These are phyloP conservation scores for Oropetium thomaeum DNA, from an alignment of 176 grass and related monocot genomes.

Conservation along the genomic window DNA sequence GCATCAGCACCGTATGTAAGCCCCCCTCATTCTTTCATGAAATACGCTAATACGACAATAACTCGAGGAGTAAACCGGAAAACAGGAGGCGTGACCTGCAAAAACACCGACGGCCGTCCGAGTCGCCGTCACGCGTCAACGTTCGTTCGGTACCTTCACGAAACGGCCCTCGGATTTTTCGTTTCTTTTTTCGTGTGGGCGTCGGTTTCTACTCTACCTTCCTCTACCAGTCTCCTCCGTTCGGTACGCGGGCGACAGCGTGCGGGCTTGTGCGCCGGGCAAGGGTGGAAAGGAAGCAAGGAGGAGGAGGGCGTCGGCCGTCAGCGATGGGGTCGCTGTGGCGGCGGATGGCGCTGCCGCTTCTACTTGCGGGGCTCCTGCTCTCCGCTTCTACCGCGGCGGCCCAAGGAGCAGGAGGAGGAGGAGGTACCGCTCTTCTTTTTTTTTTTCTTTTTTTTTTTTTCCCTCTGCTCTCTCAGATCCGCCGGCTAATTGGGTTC, in stretches of 20 bases:
- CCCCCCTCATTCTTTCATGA: background rate
- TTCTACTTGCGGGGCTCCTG: background rate
- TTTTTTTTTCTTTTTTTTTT: background rate
- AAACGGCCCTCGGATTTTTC: background rate
- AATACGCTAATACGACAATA: background rate
- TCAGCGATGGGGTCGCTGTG: background rate
- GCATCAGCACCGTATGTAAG: no score
- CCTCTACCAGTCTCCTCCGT: background rate
- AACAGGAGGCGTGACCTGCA: background rate
- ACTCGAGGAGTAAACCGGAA: background rate
- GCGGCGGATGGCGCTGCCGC: background rate
- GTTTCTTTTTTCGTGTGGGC: background rate
- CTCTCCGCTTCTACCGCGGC: background rate
- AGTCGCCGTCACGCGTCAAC: background rate
- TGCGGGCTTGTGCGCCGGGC: background rate
- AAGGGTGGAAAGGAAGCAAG: background rate
- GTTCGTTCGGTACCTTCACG: background rate
- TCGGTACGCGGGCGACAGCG: background rate
- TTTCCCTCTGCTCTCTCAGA: background rate
- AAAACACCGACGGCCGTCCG: no score
- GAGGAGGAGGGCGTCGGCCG: background rate
- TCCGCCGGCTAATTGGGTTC: background rate
- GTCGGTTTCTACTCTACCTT: background rate
- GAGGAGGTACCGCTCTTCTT: conserved; percentile 25
- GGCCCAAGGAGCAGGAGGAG: background rate